Conservation (phyloP, 768 basidiomycete species). For the Baorangia bicolor region DNA sequence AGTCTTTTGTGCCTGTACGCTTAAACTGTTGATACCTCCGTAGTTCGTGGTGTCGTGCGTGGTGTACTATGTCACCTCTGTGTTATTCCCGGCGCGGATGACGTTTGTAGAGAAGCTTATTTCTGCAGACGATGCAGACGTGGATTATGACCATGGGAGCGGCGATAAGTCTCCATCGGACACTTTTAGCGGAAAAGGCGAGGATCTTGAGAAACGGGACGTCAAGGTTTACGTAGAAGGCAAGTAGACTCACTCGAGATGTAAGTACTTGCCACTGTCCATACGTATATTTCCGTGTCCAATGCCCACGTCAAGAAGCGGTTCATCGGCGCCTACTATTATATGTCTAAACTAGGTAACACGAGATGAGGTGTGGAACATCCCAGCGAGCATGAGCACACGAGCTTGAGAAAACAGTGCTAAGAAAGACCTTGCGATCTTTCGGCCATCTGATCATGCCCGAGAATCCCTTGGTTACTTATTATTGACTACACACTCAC, state of each 20-base stretch:
- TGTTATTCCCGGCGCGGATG: conserved; percentile 28
- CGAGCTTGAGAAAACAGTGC: too few species aligned
- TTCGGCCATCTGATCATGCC: too few species aligned
- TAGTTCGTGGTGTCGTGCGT: conserved; percentile 29
- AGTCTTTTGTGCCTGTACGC: neutral
- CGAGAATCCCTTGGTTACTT: too few species aligned
- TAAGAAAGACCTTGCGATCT: too few species aligned
- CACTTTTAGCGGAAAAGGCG: neutral
- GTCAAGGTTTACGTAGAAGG: neutral
- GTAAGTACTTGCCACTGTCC: neutral
- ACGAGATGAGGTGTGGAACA: too few species aligned
- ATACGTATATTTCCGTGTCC: neutral
- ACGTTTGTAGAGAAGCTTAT: conserved; percentile 31
- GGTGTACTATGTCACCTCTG: conserved; percentile 33
- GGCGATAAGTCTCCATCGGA: neutral
- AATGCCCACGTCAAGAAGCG: neutral
- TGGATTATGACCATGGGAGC: neutral
- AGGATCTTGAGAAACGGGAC: conserved; percentile 4
- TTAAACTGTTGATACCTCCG: neutral
- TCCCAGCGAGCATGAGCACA: too few species aligned
- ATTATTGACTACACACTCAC: too few species aligned
- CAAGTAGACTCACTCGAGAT: neutral
- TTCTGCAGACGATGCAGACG: conserved; percentile 24
- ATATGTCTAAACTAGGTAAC: too few species aligned
- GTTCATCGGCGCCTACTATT: too few species aligned